phyloP scores from a whole-genome alignment of 257 asterid genomes.

The Asclepias syriaca region DNA sequence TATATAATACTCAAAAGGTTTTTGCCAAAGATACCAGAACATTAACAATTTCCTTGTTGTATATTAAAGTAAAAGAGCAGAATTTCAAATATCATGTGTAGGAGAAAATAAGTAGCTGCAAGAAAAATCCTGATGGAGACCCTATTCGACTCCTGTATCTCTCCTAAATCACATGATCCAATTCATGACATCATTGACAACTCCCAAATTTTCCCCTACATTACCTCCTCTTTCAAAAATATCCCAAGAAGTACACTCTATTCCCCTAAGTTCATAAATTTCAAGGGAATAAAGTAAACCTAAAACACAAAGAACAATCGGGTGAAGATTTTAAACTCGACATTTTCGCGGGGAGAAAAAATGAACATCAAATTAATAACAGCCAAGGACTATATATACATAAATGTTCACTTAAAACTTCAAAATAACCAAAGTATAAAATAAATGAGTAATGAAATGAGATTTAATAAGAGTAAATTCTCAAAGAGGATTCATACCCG shows the following conservation, averaged over 20 bases:
- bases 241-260: neutral
- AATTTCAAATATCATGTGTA: neutral
- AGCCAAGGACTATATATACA: neutral
- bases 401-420: neutral
- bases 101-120: neutral
- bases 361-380: neutral
- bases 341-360: neutral
- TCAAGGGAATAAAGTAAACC: neutral
- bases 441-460: neutral
- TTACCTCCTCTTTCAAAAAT: neutral
- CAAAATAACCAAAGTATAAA: neutral
- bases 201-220: too few species aligned
- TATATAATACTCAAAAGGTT: neutral
- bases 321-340: neutral
- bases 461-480: neutral
- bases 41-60: neutral
- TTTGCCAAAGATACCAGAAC: neutral
- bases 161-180: neutral
- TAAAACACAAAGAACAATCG: neutral
- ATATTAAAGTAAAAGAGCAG: neutral
- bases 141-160: neutral
- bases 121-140: neutral
- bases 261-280: neutral
- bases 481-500: slow-evolving; percentile 38
- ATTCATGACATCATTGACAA: neutral